Percentiles rank a stretch among this genome's conserved stretches.
phyloP scores from a whole-genome alignment of 331 rosid genomes.

The Ulmus americana region DNA sequence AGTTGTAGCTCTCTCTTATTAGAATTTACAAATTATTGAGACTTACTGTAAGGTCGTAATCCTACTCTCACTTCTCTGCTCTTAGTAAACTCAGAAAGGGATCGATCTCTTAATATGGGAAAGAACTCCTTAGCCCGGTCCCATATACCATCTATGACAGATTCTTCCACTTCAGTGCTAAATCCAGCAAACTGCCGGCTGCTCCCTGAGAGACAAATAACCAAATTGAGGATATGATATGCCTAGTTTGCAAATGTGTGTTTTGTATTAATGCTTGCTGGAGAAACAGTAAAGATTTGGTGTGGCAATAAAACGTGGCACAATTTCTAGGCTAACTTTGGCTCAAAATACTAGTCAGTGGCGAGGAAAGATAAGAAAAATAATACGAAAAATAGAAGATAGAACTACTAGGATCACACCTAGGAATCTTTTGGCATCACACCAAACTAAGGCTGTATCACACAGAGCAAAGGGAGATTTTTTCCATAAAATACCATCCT shows the following conservation, averaged over 20 bases:
- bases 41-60: conserved; percentile 81
- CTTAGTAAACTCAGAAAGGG: conserved; percentile 48
- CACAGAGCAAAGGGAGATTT: too few relatives aligned
- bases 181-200: conserved; percentile 86
- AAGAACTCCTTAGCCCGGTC: conserved; percentile 64
- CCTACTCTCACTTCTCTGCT: conserved; percentile 74
- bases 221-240: neutral
- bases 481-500: too few relatives aligned
- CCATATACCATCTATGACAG: conserved; percentile 60
- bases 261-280: too few relatives aligned
- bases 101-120: conserved; percentile 49
- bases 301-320: too few relatives aligned
- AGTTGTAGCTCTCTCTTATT: conserved; percentile 6
- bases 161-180: conserved; percentile 57
- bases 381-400: too few relatives aligned
- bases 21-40: conserved; percentile 18
- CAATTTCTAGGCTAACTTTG: too few relatives aligned
- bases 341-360: too few relatives aligned
- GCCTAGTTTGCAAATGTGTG: neutral
- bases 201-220: conserved; percentile 52
- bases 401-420: too few relatives aligned
- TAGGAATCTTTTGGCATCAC: too few relatives aligned
- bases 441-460: too few relatives aligned
- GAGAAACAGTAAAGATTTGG: too few relatives aligned
- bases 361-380: too few relatives aligned